Conservation (phyloP, 306 rosid species). For the Hippophae tibetana region DNA sequence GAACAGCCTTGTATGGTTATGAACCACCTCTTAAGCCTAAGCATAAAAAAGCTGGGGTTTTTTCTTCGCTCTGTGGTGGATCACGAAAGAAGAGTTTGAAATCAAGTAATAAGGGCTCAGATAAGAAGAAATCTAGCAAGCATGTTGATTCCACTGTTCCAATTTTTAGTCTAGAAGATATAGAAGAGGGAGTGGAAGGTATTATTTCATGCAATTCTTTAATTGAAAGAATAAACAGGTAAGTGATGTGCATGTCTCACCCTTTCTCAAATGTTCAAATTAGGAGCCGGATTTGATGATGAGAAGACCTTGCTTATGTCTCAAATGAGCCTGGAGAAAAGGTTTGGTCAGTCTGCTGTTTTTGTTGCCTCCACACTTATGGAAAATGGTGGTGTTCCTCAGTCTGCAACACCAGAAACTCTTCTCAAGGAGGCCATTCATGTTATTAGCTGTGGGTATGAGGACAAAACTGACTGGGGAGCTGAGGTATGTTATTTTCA, state of each 20-base stretch:
- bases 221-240: neutral
- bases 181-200: conserved; percentile 98
- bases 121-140: conserved; percentile 71
- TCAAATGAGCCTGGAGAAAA: conserved; percentile 88
- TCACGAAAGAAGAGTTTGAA: conserved; percentile 58
- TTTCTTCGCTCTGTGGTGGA: conserved; percentile 68
- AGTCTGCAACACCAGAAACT: conserved; percentile 87
- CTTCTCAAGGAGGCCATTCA: conserved; percentile 98
- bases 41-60: conserved; percentile 59
- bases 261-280: conserved; percentile 8
- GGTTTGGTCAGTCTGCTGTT: conserved; percentile 89
- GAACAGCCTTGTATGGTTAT: conserved; percentile 87
- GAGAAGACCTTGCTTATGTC: conserved; percentile 81
- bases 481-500: conserved; percentile 44
- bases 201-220: neutral
- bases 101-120: conserved; percentile 65
- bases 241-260: neutral
- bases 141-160: conserved; percentile 75
- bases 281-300: conserved; percentile 90
- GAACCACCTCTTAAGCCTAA: conserved; percentile 86
- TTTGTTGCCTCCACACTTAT: conserved; percentile 91
- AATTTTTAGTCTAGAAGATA: conserved; percentile 74
- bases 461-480: conserved; percentile 97
- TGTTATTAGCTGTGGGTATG: conserved; percentile 97
- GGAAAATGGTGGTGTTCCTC: conserved; percentile 99